A percentile compares a stretch with the other conserved stretches of the same genome.
Evolutionary conservation across 257 asterid genomes (phyloP).

Genomic region (Solanum virginianum): DNA sequence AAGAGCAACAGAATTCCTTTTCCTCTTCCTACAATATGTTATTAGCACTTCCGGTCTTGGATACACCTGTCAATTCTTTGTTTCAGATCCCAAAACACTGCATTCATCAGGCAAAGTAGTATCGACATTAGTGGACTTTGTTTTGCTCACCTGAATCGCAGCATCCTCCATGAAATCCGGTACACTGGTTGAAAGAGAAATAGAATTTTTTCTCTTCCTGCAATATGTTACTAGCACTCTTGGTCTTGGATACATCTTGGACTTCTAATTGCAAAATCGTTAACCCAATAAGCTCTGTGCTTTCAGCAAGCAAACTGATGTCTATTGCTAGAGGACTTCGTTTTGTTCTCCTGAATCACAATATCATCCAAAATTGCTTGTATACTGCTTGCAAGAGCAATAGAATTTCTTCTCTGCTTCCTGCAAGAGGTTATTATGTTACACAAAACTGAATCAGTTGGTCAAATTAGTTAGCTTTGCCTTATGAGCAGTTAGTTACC

Average conservation of each 20-base stretch:
- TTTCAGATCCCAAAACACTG: background rate
- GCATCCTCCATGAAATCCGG: background rate
- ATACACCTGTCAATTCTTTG: background rate
- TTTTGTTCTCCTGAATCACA: background rate
- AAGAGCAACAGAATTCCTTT: background rate
- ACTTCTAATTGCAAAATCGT: background rate
- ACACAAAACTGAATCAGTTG: too few species aligned
- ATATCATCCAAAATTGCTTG: background rate
- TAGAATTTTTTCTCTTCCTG: background rate
- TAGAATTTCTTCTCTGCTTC: background rate
- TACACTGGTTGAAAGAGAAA: background rate
- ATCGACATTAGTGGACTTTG: background rate
- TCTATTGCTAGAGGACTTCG: background rate
- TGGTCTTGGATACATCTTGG: background rate
- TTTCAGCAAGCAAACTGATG: background rate
- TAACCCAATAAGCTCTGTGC: background rate
- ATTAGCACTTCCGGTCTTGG: background rate
- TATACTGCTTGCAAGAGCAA: background rate
- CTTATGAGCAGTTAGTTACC: too few species aligned
- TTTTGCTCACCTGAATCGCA: background rate
- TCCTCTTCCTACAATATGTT: background rate
- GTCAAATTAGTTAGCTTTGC: too few species aligned
- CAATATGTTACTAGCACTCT: background rate
- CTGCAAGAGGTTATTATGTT: background rate
- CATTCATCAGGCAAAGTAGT: background rate